phyloP scores from a whole-genome alignment of 148 eudicot species.

The Polygonum maritimum region DNA sequence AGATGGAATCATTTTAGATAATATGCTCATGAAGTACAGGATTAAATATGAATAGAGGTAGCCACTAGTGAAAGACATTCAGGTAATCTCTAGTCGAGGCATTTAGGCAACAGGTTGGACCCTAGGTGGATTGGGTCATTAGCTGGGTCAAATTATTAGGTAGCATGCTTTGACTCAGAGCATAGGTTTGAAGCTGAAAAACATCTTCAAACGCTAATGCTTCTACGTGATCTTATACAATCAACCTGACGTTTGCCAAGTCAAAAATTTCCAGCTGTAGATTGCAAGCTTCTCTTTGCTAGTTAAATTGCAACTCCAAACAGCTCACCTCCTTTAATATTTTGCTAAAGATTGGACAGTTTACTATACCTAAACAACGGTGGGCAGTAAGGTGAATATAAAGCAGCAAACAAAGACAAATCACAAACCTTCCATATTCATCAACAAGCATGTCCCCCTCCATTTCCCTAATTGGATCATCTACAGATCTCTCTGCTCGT shows the following conservation, averaged over 20 bases:
- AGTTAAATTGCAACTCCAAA: background rate
- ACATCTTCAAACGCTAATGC: background rate
- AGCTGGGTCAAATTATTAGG: background rate
- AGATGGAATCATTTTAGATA: background rate
- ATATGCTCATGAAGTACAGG: background rate
- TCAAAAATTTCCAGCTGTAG: background rate
- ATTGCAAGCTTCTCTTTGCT: background rate
- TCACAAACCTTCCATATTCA: conserved; percentile 86
- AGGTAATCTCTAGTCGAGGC: background rate
- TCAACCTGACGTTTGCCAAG: background rate
- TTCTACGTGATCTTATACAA: background rate
- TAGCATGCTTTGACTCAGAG: background rate
- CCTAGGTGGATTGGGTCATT: background rate
- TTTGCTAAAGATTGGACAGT: background rate
- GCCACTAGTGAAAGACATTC: background rate
- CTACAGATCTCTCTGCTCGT: conserved; percentile 77
- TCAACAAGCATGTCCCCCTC: conserved; percentile 97
- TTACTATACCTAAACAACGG: background rate
- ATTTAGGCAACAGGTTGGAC: background rate
- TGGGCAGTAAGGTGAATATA: background rate
- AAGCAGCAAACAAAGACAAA: background rate
- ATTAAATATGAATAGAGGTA: background rate
- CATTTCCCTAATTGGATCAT: conserved; percentile 95
- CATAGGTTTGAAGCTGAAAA: background rate
- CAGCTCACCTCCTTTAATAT: background rate